Evolutionary conservation across 2,329 filamentous ascomycete genomes (phyloP), one percentile per base, ranked within the genome.

Genomic region (Pseudocercospora vitis): DNA sequence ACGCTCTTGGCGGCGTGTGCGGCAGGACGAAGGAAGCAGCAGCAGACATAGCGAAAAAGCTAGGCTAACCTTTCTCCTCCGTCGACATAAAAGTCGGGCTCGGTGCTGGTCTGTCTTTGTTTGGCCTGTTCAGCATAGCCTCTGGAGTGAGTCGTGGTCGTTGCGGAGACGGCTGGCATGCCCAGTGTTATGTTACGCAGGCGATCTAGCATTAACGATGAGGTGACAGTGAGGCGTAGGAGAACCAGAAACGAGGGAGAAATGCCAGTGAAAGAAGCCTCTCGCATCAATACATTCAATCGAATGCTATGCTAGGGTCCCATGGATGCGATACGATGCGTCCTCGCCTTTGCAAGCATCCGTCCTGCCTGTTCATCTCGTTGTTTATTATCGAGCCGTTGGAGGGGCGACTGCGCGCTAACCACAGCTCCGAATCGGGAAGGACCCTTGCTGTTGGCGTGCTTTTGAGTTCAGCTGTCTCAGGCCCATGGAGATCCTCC

Each of bases 1-100:
- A 63, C 18, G 61, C 52, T 39, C 50, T 48, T 29, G 57, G 56
- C 31, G 62, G 62, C 9, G 58, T 61, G 39, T 65, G 59, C n/a
- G 58, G 56, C 40, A 59, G 56, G 50, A 51, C 45, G 31, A 58
- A 42, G 26, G 56, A 48, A 49, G 53, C 51, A 51, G 52, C 40
- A 52, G 53, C 51, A 61, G 59, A 60, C 48, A 55, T 55, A 52
- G 45, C 6, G 6, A 29, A 48, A 51, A 58, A 14, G 42, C 12
- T 60, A n/a, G n/a, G 56, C 65, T 66, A 55, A 69, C 67, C 64
- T 59, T 63, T 64, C 50, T 67, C 63, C 39, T 65, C 60, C 42
- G 64, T 58, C 24, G 63, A 63, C 63, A 68, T 65, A 52, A 60
- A 67, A 23, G 61, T 61, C 46, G 63, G 62, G 19, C 55, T 54